Conservation (phyloP, 805 yeast genomes). For the Candida berthetii region DNA sequence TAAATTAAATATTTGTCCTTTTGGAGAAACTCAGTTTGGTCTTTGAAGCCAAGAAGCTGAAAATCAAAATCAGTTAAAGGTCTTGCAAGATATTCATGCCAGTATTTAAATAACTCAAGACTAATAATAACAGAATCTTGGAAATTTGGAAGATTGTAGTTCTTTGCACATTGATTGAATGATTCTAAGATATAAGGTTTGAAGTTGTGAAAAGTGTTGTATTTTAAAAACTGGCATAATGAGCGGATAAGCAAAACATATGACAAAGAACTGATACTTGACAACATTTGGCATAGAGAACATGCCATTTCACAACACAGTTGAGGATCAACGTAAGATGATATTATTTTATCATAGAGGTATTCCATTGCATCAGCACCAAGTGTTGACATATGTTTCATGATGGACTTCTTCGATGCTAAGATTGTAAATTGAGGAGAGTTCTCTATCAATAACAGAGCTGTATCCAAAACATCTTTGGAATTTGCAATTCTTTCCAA, state of each 20-base stretch:
- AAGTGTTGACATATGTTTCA: neutral
- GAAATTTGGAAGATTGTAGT: neutral
- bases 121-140: neutral
- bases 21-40: slow-evolving; percentile 5
- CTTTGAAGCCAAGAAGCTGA: slow-evolving; percentile 29
- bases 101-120: slow-evolving; percentile 11
- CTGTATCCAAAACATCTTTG: neutral
- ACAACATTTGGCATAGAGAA: neutral
- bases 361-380: neutral
- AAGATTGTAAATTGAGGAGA: slow-evolving; percentile 9
- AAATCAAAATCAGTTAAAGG: slow-evolving; percentile 7
- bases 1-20: slow-evolving; percentile 29
- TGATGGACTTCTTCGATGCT: neutral
- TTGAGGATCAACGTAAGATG: neutral
- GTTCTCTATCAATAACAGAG: slow-evolving; percentile 1
- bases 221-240: slow-evolving; percentile 1
- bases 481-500: slow-evolving; percentile 4
- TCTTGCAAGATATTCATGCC: slow-evolving; percentile 1
- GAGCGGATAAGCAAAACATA: neutral
- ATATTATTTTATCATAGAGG: neutral
- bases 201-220: slow-evolving; percentile 12
- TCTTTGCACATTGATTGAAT: neutral
- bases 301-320: neutral
- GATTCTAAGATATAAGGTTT: slow-evolving; percentile 11
- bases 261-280: neutral